Evolutionary conservation across 352 stramenopile species (phyloP).

Genomic region (Globisporangium polare): DNA sequence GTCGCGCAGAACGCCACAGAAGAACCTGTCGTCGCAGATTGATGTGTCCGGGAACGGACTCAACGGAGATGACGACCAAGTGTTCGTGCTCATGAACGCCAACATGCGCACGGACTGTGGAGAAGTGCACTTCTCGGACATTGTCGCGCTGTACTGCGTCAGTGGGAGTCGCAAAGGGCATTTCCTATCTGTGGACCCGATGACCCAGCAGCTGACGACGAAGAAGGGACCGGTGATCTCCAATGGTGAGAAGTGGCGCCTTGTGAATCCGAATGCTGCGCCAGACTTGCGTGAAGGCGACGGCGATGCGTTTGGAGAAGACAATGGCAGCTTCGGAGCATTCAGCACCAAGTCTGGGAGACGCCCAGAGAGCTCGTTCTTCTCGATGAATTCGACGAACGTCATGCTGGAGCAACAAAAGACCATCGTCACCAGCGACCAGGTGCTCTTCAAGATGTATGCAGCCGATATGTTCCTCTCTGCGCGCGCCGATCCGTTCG

Average conservation of each 20-base stretch:
- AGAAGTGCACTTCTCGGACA: constrained; percentile 69
- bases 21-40: constrained; percentile 33
- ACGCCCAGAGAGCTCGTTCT: constrained; percentile 27
- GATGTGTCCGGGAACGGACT: constrained; percentile 59
- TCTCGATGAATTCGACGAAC: constrained; percentile 32
- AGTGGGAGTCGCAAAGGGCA: constrained; percentile 60
- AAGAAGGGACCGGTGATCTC: constrained; percentile 78
- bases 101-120: constrained; percentile 63
- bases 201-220: constrained; percentile 48
- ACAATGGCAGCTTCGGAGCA: background rate
- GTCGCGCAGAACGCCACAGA: constrained; percentile 8
- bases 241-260: constrained; percentile 75
- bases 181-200: constrained; percentile 67
- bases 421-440: constrained; percentile 59
- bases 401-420: constrained; percentile 62
- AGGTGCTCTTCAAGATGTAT: constrained; percentile 69
- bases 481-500: constrained; percentile 27
- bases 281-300: constrained; percentile 20
- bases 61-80: constrained; percentile 67
- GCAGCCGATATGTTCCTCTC: constrained; percentile 57
- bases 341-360: background rate
- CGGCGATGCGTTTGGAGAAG: constrained; percentile 1
- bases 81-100: constrained; percentile 77
- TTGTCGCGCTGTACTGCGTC: constrained; percentile 75
- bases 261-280: constrained; percentile 54